Percentiles rank a stretch among this genome's conserved stretches.
Evolutionary conservation across 805 yeast genomes (phyloP).

Genomic region (Myxozyma mucilagina): DNA sequence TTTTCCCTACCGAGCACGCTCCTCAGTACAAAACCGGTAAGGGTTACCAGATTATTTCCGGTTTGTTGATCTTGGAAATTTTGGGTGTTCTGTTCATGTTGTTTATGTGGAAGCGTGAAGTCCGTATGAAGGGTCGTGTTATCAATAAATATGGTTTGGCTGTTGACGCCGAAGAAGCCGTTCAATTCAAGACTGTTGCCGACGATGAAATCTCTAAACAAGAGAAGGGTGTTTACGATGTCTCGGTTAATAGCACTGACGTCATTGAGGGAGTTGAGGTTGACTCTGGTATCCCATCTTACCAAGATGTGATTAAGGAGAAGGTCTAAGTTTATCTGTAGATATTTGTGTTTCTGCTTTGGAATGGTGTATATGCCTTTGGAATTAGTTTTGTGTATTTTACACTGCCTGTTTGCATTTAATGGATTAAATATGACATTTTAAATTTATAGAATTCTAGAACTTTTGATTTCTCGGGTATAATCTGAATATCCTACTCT

Average conservation of each 20-base stretch:
- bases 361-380: no score
- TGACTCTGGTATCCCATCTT: not conserved
- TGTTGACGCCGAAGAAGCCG: constrained; percentile 25
- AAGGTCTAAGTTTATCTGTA: not conserved
- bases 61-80: constrained; percentile 27
- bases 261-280: constrained; percentile 4
- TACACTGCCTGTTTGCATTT: no score
- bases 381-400: no score
- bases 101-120: constrained; percentile 23
- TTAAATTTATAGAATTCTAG: no score
- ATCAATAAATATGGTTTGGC: constrained; percentile 24
- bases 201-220: not conserved
- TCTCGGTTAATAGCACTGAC: not conserved
- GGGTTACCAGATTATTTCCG: constrained; percentile 37
- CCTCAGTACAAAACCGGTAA: constrained; percentile 41
- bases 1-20: constrained; percentile 43
- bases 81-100: constrained; percentile 22
- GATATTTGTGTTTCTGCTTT: no score
- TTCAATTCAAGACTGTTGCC: constrained; percentile 1
- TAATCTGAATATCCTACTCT: no score
- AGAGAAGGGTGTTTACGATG: constrained; percentile 6
- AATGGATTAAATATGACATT: no score
- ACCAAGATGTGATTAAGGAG: constrained; percentile 5
- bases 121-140: constrained; percentile 21
- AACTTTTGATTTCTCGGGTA: no score